Percentiles rank a stretch among this genome's conserved stretches.
Conservation (phyloP, 2,329 filamentous ascomycete genomes). For the Lachnellula cervina region DNA sequence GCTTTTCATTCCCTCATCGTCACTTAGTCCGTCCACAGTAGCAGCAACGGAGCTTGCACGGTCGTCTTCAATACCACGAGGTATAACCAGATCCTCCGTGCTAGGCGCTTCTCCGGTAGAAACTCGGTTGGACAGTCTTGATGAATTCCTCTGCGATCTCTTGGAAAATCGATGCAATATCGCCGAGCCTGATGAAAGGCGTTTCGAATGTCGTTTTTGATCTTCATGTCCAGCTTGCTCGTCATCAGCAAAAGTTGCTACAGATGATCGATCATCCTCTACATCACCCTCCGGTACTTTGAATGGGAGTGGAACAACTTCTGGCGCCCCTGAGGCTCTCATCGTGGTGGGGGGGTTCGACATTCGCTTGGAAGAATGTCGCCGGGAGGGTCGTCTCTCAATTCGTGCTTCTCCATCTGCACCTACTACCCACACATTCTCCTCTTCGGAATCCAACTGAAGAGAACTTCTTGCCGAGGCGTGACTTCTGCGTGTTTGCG, state of each 20-base stretch:
- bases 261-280: conserved; percentile 54
- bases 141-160: conserved; percentile 12
- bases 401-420: conserved; percentile 31
- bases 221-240: conserved; percentile 43
- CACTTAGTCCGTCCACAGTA: conserved; percentile 50
- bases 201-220: conserved; percentile 47
- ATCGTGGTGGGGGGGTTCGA: conserved; percentile 35
- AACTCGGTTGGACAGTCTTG: conserved; percentile 23
- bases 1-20: conserved; percentile 31
- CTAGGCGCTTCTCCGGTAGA: conserved; percentile 24
- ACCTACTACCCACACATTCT: conserved; percentile 29
- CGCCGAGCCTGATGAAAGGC: conserved; percentile 46
- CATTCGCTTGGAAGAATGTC: conserved; percentile 23
- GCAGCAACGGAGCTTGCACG: conserved; percentile 51
- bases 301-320: conserved; percentile 63
- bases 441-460: conserved; percentile 30
- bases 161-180: conserved; percentile 23
- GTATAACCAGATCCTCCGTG: conserved; percentile 42
- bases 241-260: conserved; percentile 64
- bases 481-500: conserved; percentile 45
- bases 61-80: conserved; percentile 31
- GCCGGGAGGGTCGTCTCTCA: conserved; percentile 25
- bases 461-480: conserved; percentile 10
- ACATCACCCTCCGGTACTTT: conserved; percentile 47
- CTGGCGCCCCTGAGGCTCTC: conserved; percentile 34